Evolutionary conservation across 1,139 yeast species (phyloP), one percentile per base, ranked within the genome.

Genomic region (Magnusiomyces magnusii): DNA sequence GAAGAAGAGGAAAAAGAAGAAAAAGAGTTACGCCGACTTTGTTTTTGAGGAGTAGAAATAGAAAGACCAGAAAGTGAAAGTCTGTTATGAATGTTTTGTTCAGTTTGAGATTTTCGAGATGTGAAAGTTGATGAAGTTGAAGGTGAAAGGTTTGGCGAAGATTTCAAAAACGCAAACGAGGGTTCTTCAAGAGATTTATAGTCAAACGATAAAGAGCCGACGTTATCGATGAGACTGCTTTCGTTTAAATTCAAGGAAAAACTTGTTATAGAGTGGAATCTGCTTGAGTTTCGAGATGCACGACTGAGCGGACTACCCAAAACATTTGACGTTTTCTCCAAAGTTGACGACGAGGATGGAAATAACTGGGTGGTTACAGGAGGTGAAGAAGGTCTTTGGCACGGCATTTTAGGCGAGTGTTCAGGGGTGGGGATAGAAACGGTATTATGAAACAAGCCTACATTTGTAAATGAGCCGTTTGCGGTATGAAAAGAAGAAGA

Each of bases 41-140:
- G 36, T 9, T 7, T 31, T 31, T 31, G 36, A 31, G 36, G 36
- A 23, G 53, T 3, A 50, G 23, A 19, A 9, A 24, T 2, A 3
- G 52, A 50, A 34, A 19, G 17, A 15, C 41, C 41, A 17, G 53
- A 50, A 25, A 50, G 41, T 28, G 53, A 50, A 31, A 50, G 53
- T 27, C 53, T 28, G 19, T 47, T 47, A n/a, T 31, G 39, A 19
- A 17, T 9, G 2, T 17, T 10, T 23, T 41, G 19, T 3, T 50
- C 53, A 19, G 36, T 2, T 28, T 19, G n/a, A 13, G 9, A 23
- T 19, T 25, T 23, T 3, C 17, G 39, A 31, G 53, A 41, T 17
- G 41, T 31, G 31, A 21, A 17, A 2, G 53, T 28, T 15, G 44
- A 39, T 5, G 44, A 39, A 3, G 44, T 15, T n/a, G 44, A 39